Percentiles rank a stretch among this genome's conserved stretches.
These are phyloP conservation scores for Claviceps sorghi DNA, from an alignment of 2,329 filamentous ascomycete genomes.

Conservation along the genomic window DNA sequence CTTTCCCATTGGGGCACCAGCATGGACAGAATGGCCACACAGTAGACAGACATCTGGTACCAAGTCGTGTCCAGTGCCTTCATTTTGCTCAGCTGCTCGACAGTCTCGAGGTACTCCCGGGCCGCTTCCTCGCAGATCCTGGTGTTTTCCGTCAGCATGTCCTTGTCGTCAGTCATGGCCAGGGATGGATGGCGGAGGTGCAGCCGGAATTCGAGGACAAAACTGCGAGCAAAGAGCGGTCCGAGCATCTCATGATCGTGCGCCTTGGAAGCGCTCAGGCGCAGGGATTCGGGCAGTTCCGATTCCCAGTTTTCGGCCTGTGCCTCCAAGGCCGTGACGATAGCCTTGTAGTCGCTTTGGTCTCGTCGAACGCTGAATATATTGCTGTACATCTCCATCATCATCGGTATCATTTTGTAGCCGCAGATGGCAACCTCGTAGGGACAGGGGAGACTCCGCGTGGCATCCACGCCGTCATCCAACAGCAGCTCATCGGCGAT, in stretches of 20 bases:
- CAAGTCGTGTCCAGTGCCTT: slow-evolving; percentile 65
- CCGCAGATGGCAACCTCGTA: slow-evolving; percentile 53
- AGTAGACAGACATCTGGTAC: slow-evolving; percentile 59
- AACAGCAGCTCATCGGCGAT: slow-evolving; percentile 57
- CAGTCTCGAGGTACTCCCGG: slow-evolving; percentile 46
- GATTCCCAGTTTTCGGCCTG: slow-evolving; percentile 49
- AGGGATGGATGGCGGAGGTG: slow-evolving; percentile 48
- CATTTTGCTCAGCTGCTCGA: slow-evolving; percentile 43
- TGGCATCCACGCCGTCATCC: slow-evolving; percentile 46
- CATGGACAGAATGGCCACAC: slow-evolving; percentile 58
- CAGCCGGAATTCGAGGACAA: slow-evolving; percentile 42
- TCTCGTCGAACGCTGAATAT: slow-evolving; percentile 59
- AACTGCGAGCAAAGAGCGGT: slow-evolving; percentile 39
- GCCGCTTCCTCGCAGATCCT: slow-evolving; percentile 52
- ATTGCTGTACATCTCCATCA: slow-evolving; percentile 59
- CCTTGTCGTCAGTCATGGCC: slow-evolving; percentile 37
- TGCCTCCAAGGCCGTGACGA: slow-evolving; percentile 50
- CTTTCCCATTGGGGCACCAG: slow-evolving; percentile 57
- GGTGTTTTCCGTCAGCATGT: slow-evolving; percentile 46
- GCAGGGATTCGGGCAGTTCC: slow-evolving; percentile 46
- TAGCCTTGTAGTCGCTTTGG: slow-evolving; percentile 46
- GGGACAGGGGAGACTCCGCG: slow-evolving; percentile 43
- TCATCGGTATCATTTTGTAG: slow-evolving; percentile 50
- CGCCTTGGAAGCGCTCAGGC: slow-evolving; percentile 26
- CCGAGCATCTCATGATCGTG: slow-evolving; percentile 31